Conservation (phyloP, 352 stramenopile genomes). For the Globisporangium uncinulatum region DNA sequence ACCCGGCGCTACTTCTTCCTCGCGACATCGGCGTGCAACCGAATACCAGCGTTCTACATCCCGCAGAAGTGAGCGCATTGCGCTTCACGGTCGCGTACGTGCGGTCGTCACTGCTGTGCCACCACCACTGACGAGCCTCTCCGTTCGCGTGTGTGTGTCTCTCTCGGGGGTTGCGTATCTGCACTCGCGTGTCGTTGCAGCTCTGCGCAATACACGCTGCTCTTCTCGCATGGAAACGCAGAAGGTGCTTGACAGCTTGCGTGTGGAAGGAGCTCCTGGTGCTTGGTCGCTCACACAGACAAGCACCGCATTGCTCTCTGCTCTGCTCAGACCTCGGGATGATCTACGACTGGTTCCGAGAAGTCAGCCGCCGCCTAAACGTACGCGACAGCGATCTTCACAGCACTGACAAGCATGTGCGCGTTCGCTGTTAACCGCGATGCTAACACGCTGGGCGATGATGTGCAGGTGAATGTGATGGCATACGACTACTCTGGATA, state of each 20-base stretch:
- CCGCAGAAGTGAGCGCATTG: slow-evolving; percentile 63
- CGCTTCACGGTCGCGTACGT: too few species aligned
- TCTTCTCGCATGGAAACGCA: slow-evolving; percentile 97
- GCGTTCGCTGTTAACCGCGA: neutral
- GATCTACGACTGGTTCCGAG: slow-evolving; percentile 97
- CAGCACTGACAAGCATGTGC: neutral
- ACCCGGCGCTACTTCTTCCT: slow-evolving; percentile 93
- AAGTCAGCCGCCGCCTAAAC: slow-evolving; percentile 79
- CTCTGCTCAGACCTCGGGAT: slow-evolving; percentile 88
- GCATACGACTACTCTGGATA: slow-evolving; percentile 97
- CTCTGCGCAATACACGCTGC: slow-evolving; percentile 91
- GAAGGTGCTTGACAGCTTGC: slow-evolving; percentile 57
- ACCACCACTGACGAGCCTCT: neutral
- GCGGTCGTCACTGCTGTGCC: neutral
- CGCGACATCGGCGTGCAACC: slow-evolving; percentile 78
- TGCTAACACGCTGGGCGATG: neutral
- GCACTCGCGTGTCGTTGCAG: slow-evolving; percentile 18
- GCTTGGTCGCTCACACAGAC: neutral
- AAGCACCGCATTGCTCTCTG: neutral
- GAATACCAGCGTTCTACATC: slow-evolving; percentile 95
- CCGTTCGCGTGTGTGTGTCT: too few species aligned
- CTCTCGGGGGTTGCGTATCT: too few species aligned
- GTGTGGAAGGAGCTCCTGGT: neutral
- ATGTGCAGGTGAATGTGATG: slow-evolving; percentile 75
- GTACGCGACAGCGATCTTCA: slow-evolving; percentile 17